These are phyloP conservation scores for Tricholoma terreum DNA, from an alignment of 768 basidiomycete species.

Conservation along the genomic window DNA sequence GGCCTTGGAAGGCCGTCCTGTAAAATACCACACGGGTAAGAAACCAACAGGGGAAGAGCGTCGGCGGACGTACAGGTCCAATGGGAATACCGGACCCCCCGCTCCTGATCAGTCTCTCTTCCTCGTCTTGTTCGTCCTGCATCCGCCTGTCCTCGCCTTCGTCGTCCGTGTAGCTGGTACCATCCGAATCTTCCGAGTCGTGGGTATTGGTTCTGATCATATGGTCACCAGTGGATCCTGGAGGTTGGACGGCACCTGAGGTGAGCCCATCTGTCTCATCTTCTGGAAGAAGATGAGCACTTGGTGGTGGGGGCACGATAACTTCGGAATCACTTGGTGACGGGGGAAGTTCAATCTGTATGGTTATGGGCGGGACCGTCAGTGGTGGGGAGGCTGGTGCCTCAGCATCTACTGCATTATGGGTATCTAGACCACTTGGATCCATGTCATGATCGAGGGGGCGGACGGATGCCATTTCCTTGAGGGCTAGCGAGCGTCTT, in stretches of 20 bases:
- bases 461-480: not conserved
- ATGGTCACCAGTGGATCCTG: slow-evolving; percentile 68
- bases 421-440: slow-evolving; percentile 6
- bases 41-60: not conserved
- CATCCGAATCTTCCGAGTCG: slow-evolving; percentile 56
- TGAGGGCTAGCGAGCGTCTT: slow-evolving; percentile 4
- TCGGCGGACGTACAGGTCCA: slow-evolving; percentile 65
- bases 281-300: slow-evolving; percentile 40
- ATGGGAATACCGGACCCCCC: slow-evolving; percentile 94
- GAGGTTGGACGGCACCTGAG: slow-evolving; percentile 86
- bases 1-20: slow-evolving; percentile 86
- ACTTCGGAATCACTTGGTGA: slow-evolving; percentile 27
- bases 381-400: slow-evolving; percentile 9
- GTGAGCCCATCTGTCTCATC: slow-evolving; percentile 85
- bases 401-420: slow-evolving; percentile 11
- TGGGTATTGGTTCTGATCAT: slow-evolving; percentile 36
- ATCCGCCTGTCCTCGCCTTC: slow-evolving; percentile 50
- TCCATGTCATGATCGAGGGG: slow-evolving; percentile 14
- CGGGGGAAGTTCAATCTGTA: slow-evolving; percentile 23
- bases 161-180: slow-evolving; percentile 64
- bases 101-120: slow-evolving; percentile 79
- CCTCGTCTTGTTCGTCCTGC: slow-evolving; percentile 78
- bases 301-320: slow-evolving; percentile 35
- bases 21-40: slow-evolving; percentile 1
- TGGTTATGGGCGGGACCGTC: slow-evolving; percentile 14